These are phyloP conservation scores for Amanita rubescens DNA, from an alignment of 768 basidiomycete genomes.

Conservation along the genomic window DNA sequence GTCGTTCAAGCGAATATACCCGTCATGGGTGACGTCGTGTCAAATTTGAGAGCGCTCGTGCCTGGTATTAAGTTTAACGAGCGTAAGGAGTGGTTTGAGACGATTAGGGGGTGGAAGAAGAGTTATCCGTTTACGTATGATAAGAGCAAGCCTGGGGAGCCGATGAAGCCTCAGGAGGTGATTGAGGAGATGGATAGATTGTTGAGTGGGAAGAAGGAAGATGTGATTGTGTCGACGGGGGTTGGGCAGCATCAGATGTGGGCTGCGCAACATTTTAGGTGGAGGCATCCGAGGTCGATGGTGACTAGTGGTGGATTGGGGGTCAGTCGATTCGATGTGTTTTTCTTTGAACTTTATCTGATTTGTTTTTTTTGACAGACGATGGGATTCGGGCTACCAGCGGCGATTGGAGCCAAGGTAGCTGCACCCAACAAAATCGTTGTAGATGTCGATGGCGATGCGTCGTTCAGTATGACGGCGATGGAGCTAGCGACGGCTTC, in stretches of 20 bases:
- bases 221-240: conserved; percentile 85
- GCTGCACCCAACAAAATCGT: conserved; percentile 91
- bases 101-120: conserved; percentile 80
- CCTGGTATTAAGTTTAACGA: conserved; percentile 63
- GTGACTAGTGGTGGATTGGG: conserved; percentile 94
- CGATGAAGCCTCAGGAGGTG: conserved; percentile 95
- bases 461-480: conserved; percentile 98
- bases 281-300: conserved; percentile 82
- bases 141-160: conserved; percentile 52
- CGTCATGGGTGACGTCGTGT: conserved; percentile 87
- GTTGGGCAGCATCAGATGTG: conserved; percentile 99
- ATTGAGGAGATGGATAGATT: conserved; percentile 86
- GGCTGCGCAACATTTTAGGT: conserved; percentile 92
- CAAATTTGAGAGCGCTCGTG: conserved; percentile 75
- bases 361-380: conserved; percentile 43
- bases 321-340: conserved; percentile 40
- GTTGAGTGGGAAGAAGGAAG: conserved; percentile 73
- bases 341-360: conserved; percentile 4
- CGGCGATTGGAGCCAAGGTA: conserved; percentile 95
- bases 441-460: conserved; percentile 95
- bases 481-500: conserved; percentile 97
- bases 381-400: conserved; percentile 96
- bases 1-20: conserved; percentile 93
- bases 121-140: conserved; percentile 86
- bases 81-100: conserved; percentile 73